Conservation (phyloP, 768 basidiomycete species). For the Leucocoprinus leucothites region DNA sequence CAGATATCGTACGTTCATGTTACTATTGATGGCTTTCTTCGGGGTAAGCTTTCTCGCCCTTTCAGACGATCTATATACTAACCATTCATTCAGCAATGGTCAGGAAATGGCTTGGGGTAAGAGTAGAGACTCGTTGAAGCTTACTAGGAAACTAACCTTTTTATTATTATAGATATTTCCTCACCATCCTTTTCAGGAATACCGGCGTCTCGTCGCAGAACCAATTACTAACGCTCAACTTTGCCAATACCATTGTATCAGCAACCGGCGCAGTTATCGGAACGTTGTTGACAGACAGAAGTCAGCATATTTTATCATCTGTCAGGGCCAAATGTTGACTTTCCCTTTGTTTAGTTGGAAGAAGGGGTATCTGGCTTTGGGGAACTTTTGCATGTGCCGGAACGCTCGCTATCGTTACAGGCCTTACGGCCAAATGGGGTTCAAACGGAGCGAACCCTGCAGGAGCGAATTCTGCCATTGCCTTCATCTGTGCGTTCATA, state of each 20-base stretch:
- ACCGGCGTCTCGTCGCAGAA: slow-evolving; percentile 39
- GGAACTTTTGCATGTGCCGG: slow-evolving; percentile 38
- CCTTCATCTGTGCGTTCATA: slow-evolving; percentile 38
- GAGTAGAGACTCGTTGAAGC: too few relatives aligned
- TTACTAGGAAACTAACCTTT: too few relatives aligned
- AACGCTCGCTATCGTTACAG: slow-evolving; percentile 39
- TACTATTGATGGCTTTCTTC: slow-evolving; percentile 53
- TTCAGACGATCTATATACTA: background rate
- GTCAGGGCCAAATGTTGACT: background rate
- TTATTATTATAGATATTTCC: slow-evolving; percentile 42
- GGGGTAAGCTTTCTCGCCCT: slow-evolving; percentile 28
- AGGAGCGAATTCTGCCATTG: slow-evolving; percentile 41
- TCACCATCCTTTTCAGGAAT: slow-evolving; percentile 38
- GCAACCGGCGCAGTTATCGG: slow-evolving; percentile 39
- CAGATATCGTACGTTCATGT: slow-evolving; percentile 43
- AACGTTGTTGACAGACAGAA: slow-evolving; percentile 38
- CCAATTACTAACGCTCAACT: slow-evolving; percentile 35
- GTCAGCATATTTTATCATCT: slow-evolving; percentile 14
- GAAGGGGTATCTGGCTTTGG: slow-evolving; percentile 46
- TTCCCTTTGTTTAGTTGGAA: slow-evolving; percentile 28
- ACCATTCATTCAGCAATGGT: slow-evolving; percentile 39
- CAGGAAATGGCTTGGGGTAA: slow-evolving; percentile 51
- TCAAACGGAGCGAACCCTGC: slow-evolving; percentile 29
- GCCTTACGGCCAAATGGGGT: slow-evolving; percentile 40
- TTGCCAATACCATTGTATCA: slow-evolving; percentile 40